Evolutionary conservation across 108 stramenopile genomes (phyloP).

Genomic region (Nannochloropsis oceanica): DNA sequence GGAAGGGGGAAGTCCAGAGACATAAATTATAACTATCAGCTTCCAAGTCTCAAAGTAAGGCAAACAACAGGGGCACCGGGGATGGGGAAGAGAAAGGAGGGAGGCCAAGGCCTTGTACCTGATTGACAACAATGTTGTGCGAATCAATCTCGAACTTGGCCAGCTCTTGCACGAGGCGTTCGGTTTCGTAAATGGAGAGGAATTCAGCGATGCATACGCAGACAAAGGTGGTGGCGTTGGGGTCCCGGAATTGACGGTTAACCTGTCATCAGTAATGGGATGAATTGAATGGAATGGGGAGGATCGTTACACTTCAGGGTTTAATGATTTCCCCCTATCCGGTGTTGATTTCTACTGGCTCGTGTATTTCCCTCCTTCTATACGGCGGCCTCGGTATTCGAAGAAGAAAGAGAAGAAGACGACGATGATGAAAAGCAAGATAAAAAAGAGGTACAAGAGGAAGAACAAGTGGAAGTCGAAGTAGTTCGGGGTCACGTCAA

Average conservation of each 20-base stretch:
- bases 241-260: conserved; percentile 88
- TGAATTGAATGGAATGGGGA: neutral
- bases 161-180: conserved; percentile 97
- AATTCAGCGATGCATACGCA: conserved; percentile 99
- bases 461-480: too few relatives aligned
- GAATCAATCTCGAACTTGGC: conserved; percentile 95
- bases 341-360: too few relatives aligned
- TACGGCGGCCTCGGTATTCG: too few relatives aligned
- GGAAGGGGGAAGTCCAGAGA: too few relatives aligned
- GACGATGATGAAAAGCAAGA: too few relatives aligned
- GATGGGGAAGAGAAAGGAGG: neutral
- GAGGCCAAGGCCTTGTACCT: conserved; percentile 22
- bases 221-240: conserved; percentile 90
- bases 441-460: too few relatives aligned
- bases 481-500: too few relatives aligned
- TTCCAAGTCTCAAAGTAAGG: too few relatives aligned
- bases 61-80: neutral
- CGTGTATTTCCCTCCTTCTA: too few relatives aligned
- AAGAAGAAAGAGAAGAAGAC: too few relatives aligned
- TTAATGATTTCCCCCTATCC: neutral
- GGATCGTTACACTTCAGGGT: neutral
- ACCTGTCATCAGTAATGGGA: conserved; percentile 38
- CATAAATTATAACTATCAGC: too few relatives aligned
- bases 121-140: conserved; percentile 98
- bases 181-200: conserved; percentile 96